Base-by-base conservation (phyloP, 352 stramenopile genomes). In the Pythium plurisporium region DNA sequence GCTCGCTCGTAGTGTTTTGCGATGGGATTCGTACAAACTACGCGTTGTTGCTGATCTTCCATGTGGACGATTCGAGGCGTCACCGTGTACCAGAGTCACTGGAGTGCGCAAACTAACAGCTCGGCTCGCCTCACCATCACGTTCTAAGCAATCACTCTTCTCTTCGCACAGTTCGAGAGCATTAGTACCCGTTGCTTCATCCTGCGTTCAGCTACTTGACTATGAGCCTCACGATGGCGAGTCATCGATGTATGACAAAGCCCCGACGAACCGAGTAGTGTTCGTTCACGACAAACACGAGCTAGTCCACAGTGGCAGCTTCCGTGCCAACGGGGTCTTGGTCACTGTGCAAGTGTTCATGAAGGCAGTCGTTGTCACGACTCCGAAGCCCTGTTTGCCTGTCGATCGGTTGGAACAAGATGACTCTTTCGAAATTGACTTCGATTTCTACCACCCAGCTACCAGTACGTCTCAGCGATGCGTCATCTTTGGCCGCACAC, bases 401-500 rank as follows among this genome's bases (percentile, higher is more conserved):
- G 75, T 73, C 0, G 78, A 91, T 49, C 74, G 74, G 11, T 36
- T 85, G 0, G 46, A 61, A 4, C 62, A 89, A 43, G 38, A 65
- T 3, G 76, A 91, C 52, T 77, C 77, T 1, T 87, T 91, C 38
- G 65, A 68, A 11, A 41, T 89, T 20, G 64, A 67, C 11, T 79
- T 91, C 22, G 29, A 74, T 9, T 71, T 84, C 44, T 91, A 91
- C 50, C 73, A 89, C 31, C 76, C 79, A 12, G 34, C 43, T 19
- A 76, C 75, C 0, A 89, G 79, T 44, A 48, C 64, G 20, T 42
- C 37, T 9, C 33, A 66, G 2, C 51, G 55, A 0, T 59, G 59
- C 26, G 37, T 60, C 12, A 73, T 89, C 19, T 50, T 51, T 2
- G 79, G 81, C 5, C 64, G 65, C 11, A 67, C 47, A 10, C 62